Percentiles rank a stretch among this genome's conserved stretches.
These are phyloP conservation scores for Fusarium vanettenii DNA, from an alignment of 2,329 filamentous ascomycete species.

Conservation along the genomic window DNA sequence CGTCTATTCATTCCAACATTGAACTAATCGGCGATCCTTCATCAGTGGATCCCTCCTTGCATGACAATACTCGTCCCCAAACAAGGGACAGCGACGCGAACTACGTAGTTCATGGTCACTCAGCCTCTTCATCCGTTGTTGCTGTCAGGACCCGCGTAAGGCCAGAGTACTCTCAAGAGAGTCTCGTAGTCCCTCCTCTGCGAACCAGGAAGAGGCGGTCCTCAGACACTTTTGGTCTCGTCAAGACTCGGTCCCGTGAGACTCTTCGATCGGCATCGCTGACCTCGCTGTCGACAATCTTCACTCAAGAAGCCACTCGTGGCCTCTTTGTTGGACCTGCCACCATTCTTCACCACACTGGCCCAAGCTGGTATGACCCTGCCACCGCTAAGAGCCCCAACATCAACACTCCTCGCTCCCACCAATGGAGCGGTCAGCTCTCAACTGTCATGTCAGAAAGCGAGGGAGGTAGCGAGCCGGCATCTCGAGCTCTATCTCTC, in stretches of 20 bases:
- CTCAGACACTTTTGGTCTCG: constrained; percentile 61
- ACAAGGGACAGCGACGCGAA: constrained; percentile 60
- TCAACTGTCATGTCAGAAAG: constrained; percentile 73
- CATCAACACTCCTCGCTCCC: constrained; percentile 50
- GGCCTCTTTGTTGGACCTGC: constrained; percentile 47
- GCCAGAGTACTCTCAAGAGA: constrained; percentile 69
- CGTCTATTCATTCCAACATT: constrained; percentile 62
- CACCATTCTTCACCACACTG: constrained; percentile 41
- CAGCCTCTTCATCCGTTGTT: constrained; percentile 53
- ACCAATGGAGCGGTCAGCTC: constrained; percentile 73
- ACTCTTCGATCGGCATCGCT: constrained; percentile 65
- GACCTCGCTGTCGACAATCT: constrained; percentile 66
- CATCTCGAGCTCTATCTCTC: constrained; percentile 61
- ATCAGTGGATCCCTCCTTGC: constrained; percentile 54
- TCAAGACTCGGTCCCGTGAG: constrained; percentile 64
- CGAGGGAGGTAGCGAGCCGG: constrained; percentile 63
- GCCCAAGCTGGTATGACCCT: constrained; percentile 39
- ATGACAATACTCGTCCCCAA: constrained; percentile 48
- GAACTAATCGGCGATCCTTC: constrained; percentile 64
- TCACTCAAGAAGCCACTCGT: constrained; percentile 60
- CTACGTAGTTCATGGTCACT: constrained; percentile 64
- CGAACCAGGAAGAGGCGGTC: constrained; percentile 60
- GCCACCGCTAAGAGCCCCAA: constrained; percentile 20
- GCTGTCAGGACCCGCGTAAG: constrained; percentile 48
- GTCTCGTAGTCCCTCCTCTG: constrained; percentile 67